Base-by-base conservation (phyloP, 2,329 filamentous ascomycete genomes). In the Drechslerella dactyloides region DNA sequence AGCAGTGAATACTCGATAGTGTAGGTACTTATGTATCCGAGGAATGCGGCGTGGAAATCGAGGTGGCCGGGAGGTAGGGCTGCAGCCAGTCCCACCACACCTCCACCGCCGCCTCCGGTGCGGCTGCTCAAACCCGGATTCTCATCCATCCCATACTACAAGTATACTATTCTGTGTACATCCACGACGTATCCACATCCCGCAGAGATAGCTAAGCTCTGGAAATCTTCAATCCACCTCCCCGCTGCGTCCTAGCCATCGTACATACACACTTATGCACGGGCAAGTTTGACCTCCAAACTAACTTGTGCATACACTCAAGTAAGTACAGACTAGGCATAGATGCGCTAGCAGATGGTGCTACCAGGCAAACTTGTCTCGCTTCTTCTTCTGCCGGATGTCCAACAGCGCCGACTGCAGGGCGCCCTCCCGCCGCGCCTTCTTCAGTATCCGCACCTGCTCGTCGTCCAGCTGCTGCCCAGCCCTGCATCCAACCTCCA, bases 341-440 rank as follows among this genome's bases (percentile, higher is more conserved):
- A n/a, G n/a, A n/a, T n/a, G n/a, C n/a, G 21, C 37, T 44, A 5
- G 55, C 17, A 21, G 27, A 0, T n/a, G 33, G 10, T 53, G 42
- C 40, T 65, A 77, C 69, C 76, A 77, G n/a, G 76, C 75, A 73
- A 77, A 96, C 80, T 96, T 96, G 81, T 96, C 92, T 81, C 96
- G 93, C 81, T 96, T 96, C 63, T 87, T 76, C 69, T 75, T 88
- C 82, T 96, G 80, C 93, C 94, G 62, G 50, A 97, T 83, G 80
- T 96, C 88, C 74, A 97, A 81, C 77, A 97, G 81, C 75, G 86
- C 86, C 81, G 97, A 93, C 79, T 97, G 90, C 78, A 94, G 97
- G 78, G 93, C 88, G 0, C 94, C 94, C 76, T 97, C 75, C 76
- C 87, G 85, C 78, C 90, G 85, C 35, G 94, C 92, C 80, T 83